Evolutionary conservation across 2,329 filamentous ascomycete genomes (phyloP).

Genomic region (Colletotrichum horii): DNA sequence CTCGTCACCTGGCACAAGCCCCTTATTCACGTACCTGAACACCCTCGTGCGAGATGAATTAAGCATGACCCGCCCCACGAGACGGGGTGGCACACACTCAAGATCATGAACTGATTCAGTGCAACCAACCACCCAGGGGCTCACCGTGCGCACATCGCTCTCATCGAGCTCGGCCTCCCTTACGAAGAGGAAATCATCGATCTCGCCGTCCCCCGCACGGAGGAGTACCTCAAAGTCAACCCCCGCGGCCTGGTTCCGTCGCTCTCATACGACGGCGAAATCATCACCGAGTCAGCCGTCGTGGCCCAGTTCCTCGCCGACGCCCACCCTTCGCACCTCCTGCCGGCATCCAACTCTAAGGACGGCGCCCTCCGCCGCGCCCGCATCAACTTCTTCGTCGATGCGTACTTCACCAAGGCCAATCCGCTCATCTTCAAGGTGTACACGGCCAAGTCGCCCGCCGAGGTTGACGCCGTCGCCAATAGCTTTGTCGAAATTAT

Average conservation of each 20-base stretch:
- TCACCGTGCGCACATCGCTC: conserved; percentile 76
- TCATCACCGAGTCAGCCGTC: conserved; percentile 76
- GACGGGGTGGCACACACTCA: background rate
- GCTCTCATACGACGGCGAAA: conserved; percentile 68
- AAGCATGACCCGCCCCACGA: background rate
- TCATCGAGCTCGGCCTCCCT: conserved; percentile 68
- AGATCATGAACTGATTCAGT: background rate
- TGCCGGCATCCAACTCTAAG: conserved; percentile 58
- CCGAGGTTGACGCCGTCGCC: conserved; percentile 53
- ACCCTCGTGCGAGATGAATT: background rate
- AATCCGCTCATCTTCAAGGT: conserved; percentile 50
- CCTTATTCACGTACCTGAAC: background rate
- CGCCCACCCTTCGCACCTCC: conserved; percentile 69
- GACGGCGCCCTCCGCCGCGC: conserved; percentile 67
- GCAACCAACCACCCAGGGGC: conserved; percentile 49
- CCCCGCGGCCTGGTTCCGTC: conserved; percentile 79
- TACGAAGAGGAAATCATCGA: conserved; percentile 79
- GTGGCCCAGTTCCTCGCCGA: conserved; percentile 77
- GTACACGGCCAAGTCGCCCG: conserved; percentile 51
- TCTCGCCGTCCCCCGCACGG: conserved; percentile 68
- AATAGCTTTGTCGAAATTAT: conserved; percentile 60
- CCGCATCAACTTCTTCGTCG: conserved; percentile 73
- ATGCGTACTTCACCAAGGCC: conserved; percentile 71
- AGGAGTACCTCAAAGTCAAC: conserved; percentile 79
- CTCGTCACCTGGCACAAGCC: background rate